Evolutionary conservation across 306 rosid species (phyloP), one percentile per base, ranked within the genome.

Genomic region (Castanopsis chinensis): DNA sequence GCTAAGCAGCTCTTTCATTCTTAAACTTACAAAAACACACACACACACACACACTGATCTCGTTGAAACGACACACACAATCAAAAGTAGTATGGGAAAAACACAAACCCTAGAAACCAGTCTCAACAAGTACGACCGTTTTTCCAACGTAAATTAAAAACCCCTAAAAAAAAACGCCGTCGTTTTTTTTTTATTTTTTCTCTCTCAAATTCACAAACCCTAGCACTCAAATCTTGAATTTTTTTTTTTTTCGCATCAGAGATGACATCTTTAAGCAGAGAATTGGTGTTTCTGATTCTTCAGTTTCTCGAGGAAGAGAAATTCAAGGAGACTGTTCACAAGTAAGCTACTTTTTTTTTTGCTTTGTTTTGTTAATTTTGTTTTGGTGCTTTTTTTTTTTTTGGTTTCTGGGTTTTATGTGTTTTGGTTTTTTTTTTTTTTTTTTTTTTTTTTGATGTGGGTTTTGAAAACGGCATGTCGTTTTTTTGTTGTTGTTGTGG

Each of bases 241-340:
- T 25, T 25, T 25, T 23, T 23, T 25, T 61, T 25, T 41, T 41
- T 41, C 68, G 5, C 68, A 25, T 61, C 19, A n/a, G n/a, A 78
- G 51, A 91, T 91, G 98, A 71, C 97, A 81, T 87, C 93, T 87
- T 76, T 93, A 83, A 86, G 92, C 84, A 89, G 92, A 81, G 98
- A 93, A 89, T 82, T 93, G 89, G 97, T 91, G 86, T 89, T 91
- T 80, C 92, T 93, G 75, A 89, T 93, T 64, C 93, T 93, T 76
- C 98, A 92, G 74, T 93, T 93, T 87, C 89, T 93, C 56, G 93
- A 89, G 64, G 96, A 91, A 85, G 97, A 90, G 88, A 91, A 90
- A 70, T 92, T 87, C 72, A 86, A 86, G 67, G 96, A 86, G 61
- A 78, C 97, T 3, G 91, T 89, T 81, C 97, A 92, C 81, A 88